Percentiles rank a stretch among this genome's conserved stretches.
These are phyloP conservation scores for Sporobolomyces roseus DNA, from an alignment of 768 basidiomycete genomes.

Conservation along the genomic window DNA sequence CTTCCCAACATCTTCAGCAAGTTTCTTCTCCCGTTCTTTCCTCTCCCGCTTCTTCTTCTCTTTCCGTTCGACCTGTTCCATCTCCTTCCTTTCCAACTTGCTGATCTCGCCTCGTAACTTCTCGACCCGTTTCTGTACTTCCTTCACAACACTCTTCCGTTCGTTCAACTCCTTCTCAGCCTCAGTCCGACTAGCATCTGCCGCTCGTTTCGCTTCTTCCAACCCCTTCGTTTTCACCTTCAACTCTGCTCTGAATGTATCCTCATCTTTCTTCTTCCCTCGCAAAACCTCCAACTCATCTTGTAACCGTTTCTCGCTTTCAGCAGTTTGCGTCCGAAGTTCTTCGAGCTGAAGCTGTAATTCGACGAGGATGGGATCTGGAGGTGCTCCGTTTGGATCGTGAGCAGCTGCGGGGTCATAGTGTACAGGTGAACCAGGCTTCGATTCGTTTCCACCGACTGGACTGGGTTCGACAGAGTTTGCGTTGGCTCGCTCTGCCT, in stretches of 20 bases:
- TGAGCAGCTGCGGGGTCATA: background rate
- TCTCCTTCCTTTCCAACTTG: slow-evolving; percentile 50
- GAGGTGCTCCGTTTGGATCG: background rate
- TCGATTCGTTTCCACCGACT: too few species aligned
- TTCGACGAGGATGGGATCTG: slow-evolving; percentile 57
- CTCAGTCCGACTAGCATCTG: slow-evolving; percentile 74
- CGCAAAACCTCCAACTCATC: slow-evolving; percentile 69
- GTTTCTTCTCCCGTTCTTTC: slow-evolving; percentile 62
- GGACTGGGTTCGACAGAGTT: too few species aligned
- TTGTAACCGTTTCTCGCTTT: slow-evolving; percentile 65
- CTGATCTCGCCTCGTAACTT: slow-evolving; percentile 47
- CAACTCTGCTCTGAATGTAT: slow-evolving; percentile 68
- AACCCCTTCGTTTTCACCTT: slow-evolving; percentile 77
- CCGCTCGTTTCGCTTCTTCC: slow-evolving; percentile 78
- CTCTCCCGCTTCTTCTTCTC: slow-evolving; percentile 48
- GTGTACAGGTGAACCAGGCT: background rate
- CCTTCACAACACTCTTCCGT: slow-evolving; percentile 52
- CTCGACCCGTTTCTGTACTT: slow-evolving; percentile 47
- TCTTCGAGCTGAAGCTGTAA: slow-evolving; percentile 67
- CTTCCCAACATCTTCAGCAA: slow-evolving; percentile 57
- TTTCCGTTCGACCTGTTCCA: slow-evolving; percentile 42
- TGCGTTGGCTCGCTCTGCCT: slow-evolving; percentile 15
- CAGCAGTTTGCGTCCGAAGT: slow-evolving; percentile 57
- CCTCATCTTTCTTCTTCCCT: slow-evolving; percentile 74
- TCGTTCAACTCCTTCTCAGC: slow-evolving; percentile 80